Evolutionary conservation across 495 filamentous ascomycete genomes (phyloP).

Genomic region (Penicillium atrosanguineum): DNA sequence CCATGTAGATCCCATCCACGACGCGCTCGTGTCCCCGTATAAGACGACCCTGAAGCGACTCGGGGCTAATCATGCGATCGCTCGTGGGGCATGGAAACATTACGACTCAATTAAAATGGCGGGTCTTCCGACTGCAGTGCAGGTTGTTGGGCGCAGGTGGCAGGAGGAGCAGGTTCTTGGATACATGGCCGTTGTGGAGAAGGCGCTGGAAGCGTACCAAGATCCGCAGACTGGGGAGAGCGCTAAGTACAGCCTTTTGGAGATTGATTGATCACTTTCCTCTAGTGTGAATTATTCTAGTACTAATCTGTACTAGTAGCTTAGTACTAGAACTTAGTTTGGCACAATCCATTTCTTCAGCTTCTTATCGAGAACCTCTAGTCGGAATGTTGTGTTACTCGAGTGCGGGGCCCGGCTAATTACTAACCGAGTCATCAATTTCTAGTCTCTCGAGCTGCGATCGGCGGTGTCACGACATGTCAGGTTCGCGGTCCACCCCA

Average conservation of each 20-base stretch:
- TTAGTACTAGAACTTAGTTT: not conserved
- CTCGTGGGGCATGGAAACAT: conserved; percentile 78
- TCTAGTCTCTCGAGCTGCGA: not conserved
- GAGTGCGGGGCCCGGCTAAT: not conserved
- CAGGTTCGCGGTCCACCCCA: not conserved
- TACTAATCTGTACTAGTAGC: too few relatives aligned
- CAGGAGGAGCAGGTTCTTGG: conserved; percentile 92
- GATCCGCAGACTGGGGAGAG: conserved; percentile 41
- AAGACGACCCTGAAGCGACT: conserved; percentile 44
- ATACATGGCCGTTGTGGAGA: conserved; percentile 76
- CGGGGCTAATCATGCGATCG: conserved; percentile 67
- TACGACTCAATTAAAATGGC: conserved; percentile 85
- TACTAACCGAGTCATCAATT: not conserved
- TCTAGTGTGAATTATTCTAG: conserved; percentile 4
- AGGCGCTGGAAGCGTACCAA: conserved; percentile 58
- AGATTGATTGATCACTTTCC: conserved; percentile 41
- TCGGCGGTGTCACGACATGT: not conserved
- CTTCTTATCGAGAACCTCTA: not conserved
- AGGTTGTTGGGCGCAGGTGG: conserved; percentile 79
- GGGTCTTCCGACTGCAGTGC: conserved; percentile 82
- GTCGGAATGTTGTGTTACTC: not conserved
- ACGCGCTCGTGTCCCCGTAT: conserved; percentile 58
- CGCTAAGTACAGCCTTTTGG: conserved; percentile 62
- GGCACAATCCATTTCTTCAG: not conserved
- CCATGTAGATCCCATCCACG: conserved; percentile 68